Evolutionary conservation across 345 rosid species (phyloP).

Genomic region (Arabis alpina): DNA sequence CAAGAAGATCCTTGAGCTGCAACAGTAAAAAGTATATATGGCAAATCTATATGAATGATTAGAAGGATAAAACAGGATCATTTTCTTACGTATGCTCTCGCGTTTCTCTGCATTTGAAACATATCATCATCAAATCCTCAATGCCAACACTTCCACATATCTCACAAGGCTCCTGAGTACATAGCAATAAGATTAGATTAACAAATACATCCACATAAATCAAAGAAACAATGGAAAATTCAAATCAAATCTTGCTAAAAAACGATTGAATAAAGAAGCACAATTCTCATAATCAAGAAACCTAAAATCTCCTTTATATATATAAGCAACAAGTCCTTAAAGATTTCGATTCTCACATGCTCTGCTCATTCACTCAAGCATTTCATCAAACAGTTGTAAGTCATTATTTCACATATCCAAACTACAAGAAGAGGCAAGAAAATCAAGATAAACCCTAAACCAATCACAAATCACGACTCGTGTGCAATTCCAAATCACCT

Average conservation of each 20-base stretch:
- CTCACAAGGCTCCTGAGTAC: slow-evolving; percentile 27
- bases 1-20: slow-evolving; percentile 1
- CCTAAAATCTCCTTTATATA: background rate
- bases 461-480: background rate
- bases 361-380: slow-evolving; percentile 8
- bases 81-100: slow-evolving; percentile 38
- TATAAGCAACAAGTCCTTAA: background rate
- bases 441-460: slow-evolving; percentile 1
- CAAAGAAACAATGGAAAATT: background rate
- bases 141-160: slow-evolving; percentile 33
- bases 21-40: background rate
- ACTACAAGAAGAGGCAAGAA: slow-evolving; percentile 1
- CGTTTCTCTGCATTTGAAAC: slow-evolving; percentile 33
- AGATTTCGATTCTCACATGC: background rate
- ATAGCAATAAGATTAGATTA: slow-evolving; percentile 2
- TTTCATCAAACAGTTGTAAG: slow-evolving; percentile 1
- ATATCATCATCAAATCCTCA: slow-evolving; percentile 20
- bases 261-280: too few species aligned
- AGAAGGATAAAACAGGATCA: background rate
- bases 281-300: background rate
- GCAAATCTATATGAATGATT: background rate
- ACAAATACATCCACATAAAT: background rate
- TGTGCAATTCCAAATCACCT: too few species aligned
- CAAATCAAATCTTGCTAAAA: background rate
- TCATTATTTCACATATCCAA: background rate